Base-by-base conservation (phyloP, 2,329 filamentous ascomycete genomes). In the Diaporthe helianthi region DNA sequence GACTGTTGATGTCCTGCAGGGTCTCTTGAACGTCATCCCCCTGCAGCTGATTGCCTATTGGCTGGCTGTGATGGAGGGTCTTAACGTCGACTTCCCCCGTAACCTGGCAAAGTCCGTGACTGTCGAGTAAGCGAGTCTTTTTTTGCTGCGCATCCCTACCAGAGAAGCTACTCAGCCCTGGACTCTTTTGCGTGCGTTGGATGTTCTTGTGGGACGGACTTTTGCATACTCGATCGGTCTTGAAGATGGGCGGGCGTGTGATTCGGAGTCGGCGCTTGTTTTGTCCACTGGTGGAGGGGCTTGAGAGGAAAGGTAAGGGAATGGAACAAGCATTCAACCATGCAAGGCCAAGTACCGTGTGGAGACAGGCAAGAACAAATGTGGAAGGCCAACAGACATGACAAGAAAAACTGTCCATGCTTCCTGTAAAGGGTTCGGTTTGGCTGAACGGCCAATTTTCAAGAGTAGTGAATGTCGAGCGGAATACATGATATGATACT, bases 61-160 rank as follows among this genome's bases (percentile, higher is more conserved):
- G 95, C 90, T 99, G 73, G 96, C 96, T 67, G 95, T 99, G 76
- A 92, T 92, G 74, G 96, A 97, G 85, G 95, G 94, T 65, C 86
- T 98, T 74, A 98, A 99, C 80, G 96, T 99, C 71, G 96, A 99
- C 80, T 98, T 98, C 89, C 96, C 96, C 69, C 92, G 96, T 78
- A 99, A 99, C 86, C 84, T 99, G 84, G 96, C 96, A 81, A 99
- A 99, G 90, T 97, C 94, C 73, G 96, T 99, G 73, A 99, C 96
- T 73, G 96, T 99, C 75, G 96, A 99, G 89, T 99, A 95, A 86
- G 78, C 26, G 44, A 13, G 29, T 24, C 13, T 52, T 15, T 53
- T 17, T n/a, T n/a, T 53, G 15, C 19, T 33, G 13, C 17, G 24
- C 54, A 58, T 19, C 24, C 22, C 17, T 58, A 58, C 54, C 54